A percentile compares a stretch with the other conserved stretches of the same genome.
Conservation (phyloP, 495 filamentous ascomycete species). For the Achaetomiella virescens region DNA sequence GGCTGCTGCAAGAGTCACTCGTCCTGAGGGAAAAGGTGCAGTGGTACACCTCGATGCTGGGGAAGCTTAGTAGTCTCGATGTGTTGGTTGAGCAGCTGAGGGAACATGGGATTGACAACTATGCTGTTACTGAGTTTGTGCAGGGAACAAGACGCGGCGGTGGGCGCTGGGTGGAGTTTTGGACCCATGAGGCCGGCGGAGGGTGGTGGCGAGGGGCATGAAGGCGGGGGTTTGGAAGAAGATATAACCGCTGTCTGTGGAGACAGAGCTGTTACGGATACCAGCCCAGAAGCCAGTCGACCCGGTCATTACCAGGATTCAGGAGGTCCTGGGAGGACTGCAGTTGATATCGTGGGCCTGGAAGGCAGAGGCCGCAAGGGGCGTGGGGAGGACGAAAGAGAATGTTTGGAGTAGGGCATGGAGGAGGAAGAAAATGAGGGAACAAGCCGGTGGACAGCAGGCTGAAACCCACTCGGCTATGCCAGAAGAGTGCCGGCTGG, state of each 20-base stretch:
- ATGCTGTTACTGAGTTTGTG: conserved; percentile 72
- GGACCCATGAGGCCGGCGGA: conserved; percentile 57
- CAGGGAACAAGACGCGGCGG: conserved; percentile 70
- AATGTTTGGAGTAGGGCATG: conserved; percentile 50
- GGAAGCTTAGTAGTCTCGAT: conserved; percentile 68
- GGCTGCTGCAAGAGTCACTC: conserved; percentile 70
- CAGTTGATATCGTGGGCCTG: conserved; percentile 52
- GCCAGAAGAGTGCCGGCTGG: conserved; percentile 18
- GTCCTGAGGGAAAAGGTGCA: conserved; percentile 52
- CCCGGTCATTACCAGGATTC: conserved; percentile 14
- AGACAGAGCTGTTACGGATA: conserved; percentile 26
- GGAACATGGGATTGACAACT: conserved; percentile 61
- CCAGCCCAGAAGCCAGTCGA: conserved; percentile 2
- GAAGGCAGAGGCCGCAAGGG: conserved; percentile 26
- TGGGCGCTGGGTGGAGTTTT: conserved; percentile 94
- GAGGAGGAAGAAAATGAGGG: conserved; percentile 31
- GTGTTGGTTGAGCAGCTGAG: conserved; percentile 56
- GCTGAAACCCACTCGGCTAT: neutral
- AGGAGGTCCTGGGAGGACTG: conserved; percentile 38
- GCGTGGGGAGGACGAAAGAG: conserved; percentile 33
- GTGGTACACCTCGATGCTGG: conserved; percentile 93
- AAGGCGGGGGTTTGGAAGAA: conserved; percentile 50
- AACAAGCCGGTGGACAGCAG: neutral
- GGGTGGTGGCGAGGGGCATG: conserved; percentile 50
- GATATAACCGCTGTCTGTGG: conserved; percentile 51